Evolutionary conservation across 257 asterid genomes (phyloP).

Genomic region (Fraxinus cuspidata): DNA sequence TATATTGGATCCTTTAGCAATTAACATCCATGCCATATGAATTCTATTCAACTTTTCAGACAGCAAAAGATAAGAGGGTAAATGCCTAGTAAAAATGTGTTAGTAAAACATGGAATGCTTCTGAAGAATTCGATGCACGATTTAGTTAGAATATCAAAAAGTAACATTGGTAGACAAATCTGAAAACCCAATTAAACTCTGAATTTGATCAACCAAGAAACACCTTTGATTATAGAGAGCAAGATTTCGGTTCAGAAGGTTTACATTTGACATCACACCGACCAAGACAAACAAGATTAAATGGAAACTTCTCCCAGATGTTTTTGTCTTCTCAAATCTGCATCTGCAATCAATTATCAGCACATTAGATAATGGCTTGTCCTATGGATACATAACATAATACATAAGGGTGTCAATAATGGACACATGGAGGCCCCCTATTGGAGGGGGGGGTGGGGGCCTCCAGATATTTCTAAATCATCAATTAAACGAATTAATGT

Average conservation of each 20-base stretch:
- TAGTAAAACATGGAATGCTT: not conserved
- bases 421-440: no score
- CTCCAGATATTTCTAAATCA: not conserved
- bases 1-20: no score
- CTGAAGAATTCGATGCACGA: not conserved
- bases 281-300: not conserved
- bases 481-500: not conserved
- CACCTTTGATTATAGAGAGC: not conserved
- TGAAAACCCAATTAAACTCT: not conserved
- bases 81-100: no score
- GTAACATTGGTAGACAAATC: not conserved
- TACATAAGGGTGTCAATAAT: no score
- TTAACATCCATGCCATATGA: not conserved
- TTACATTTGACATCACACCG: not conserved
- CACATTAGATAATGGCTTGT: not conserved
- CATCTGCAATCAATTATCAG: not conserved
- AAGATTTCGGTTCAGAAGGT: constrained; percentile 2
- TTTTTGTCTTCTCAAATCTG: not conserved
- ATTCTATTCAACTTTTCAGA: not conserved
- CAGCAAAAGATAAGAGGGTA: not conserved
- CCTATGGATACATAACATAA: no score
- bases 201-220: not conserved
- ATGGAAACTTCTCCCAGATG: not conserved
- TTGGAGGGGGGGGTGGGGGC: no score
- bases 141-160: not conserved